Base-by-base conservation (phyloP, 495 filamentous ascomycete species). In the Penicillium odoratum region DNA sequence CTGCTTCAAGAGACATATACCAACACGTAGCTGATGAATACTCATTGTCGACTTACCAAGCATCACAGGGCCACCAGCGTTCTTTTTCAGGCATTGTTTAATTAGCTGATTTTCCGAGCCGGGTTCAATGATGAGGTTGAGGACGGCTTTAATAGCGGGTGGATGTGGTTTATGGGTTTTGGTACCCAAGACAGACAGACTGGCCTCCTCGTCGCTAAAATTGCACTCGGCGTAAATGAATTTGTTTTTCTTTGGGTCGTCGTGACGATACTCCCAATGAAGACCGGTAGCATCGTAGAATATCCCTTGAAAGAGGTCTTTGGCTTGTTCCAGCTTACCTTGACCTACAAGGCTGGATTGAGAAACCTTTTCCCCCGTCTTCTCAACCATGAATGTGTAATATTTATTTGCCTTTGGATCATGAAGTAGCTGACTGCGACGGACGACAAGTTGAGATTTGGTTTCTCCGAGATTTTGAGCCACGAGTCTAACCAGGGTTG, bases 391-490 rank as follows among this genome's bases (percentile, higher is more conserved):
- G 50, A 47, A 60, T 0, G 43, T 38, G 13, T 43, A 25, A 26
- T 51, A 62, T 0, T 7, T 25, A 0, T 52, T 28, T 7, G 48
- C 18, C 9, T 34, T 15, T 3, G 29, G 5, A 49, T 55, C 13
- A 10, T 56, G 34, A 2, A 65, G 43, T 29, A 65, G 33, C 34
- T 65, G 62, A 2, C 56, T n/a, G 6, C 49, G 62, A 5, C 18
- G 11, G 10, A 53, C 5, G 6, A 7, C 9, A 3, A 57, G 9
- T 2, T 3, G 10, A 4, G 10, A 10, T 11, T 3, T 29, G 9
- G 7, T n/a, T 16, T n/a, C 7, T 16, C 15, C 38, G 2, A 7
- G 4, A 13, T 16, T 40, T n/a, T 7, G 3, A 40, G 15, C 15
- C 13, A 29, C 8, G 10, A 29, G 11, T 28, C 25, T 62, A 36